These are phyloP conservation scores for Fibroporia radiculosa DNA, from an alignment of 768 basidiomycete species.

Conservation along the genomic window DNA sequence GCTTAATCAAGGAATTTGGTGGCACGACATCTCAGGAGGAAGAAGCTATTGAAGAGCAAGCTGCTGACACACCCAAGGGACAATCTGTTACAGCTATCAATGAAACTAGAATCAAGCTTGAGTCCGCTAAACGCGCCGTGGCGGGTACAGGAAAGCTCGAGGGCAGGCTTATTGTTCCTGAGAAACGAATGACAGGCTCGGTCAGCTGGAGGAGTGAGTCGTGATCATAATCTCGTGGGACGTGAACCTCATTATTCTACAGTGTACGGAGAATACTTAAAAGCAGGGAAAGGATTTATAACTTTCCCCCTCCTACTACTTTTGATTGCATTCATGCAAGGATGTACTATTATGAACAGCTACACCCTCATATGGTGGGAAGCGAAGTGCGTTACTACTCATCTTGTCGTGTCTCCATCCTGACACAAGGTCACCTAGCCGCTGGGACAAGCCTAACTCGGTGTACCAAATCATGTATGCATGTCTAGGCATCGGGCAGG, in stretches of 20 bases:
- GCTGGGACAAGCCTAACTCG: slow-evolving; percentile 39
- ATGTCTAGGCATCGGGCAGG: slow-evolving; percentile 49
- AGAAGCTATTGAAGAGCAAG: slow-evolving; percentile 24
- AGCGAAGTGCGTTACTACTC: slow-evolving; percentile 34
- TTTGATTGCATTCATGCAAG: slow-evolving; percentile 51
- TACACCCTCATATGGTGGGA: slow-evolving; percentile 74
- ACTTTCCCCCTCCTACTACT: slow-evolving; percentile 45
- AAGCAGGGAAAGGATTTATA: slow-evolving; percentile 43
- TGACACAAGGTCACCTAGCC: slow-evolving; percentile 21
- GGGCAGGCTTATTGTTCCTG: slow-evolving; percentile 58
- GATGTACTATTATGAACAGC: slow-evolving; percentile 49
- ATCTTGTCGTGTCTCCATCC: background rate
- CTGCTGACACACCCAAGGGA: slow-evolving; percentile 10
- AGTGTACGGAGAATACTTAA: slow-evolving; percentile 57
- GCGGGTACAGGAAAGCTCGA: slow-evolving; percentile 57
- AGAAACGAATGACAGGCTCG: slow-evolving; percentile 59
- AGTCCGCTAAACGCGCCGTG: slow-evolving; percentile 25
- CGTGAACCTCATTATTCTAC: background rate
- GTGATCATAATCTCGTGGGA: background rate
- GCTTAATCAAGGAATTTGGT: slow-evolving; percentile 55
- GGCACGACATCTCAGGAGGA: slow-evolving; percentile 34
- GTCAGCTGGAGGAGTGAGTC: slow-evolving; percentile 40
- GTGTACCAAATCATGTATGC: slow-evolving; percentile 65
- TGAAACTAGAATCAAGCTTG: slow-evolving; percentile 31
- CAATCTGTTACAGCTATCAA: slow-evolving; percentile 20